Percentiles rank a stretch among this genome's conserved stretches.
These are phyloP conservation scores for Solanum pinnatisectum DNA, from an alignment of 257 asterid species.

Conservation along the genomic window DNA sequence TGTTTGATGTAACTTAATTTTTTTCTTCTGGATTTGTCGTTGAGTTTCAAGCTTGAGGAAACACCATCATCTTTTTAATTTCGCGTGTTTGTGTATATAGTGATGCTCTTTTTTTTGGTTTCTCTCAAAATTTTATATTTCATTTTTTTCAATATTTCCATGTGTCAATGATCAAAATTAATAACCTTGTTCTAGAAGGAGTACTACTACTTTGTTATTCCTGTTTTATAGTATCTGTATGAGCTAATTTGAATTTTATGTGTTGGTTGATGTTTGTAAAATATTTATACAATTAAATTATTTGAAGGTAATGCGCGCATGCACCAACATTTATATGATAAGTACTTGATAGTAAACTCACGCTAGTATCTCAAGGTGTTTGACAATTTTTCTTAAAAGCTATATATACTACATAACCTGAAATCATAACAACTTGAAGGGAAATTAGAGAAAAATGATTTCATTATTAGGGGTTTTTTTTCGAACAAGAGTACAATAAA, in stretches of 20 bases:
- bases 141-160: not conserved
- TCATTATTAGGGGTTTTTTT: no score
- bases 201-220: not conserved
- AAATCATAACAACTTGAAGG: no score
- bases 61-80: not conserved
- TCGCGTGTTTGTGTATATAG: not conserved
- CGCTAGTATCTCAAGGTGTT: no score
- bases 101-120: not conserved
- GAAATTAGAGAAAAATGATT: no score
- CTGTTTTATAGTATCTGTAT: not conserved
- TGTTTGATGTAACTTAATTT: conserved; percentile 12
- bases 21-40: not conserved
- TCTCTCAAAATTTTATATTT: not conserved
- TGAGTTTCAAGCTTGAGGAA: not conserved
- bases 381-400: no score
- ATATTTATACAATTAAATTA: not conserved
- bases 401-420: no score
- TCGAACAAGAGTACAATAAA: not conserved
- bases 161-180: not conserved
- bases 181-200: not conserved
- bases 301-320: not conserved
- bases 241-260: not conserved
- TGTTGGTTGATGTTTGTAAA: not conserved
- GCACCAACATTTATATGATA: no score
- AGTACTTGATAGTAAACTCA: no score